phyloP scores from a whole-genome alignment of 805 yeast genomes.

The Ogataea polymorpha region DNA sequence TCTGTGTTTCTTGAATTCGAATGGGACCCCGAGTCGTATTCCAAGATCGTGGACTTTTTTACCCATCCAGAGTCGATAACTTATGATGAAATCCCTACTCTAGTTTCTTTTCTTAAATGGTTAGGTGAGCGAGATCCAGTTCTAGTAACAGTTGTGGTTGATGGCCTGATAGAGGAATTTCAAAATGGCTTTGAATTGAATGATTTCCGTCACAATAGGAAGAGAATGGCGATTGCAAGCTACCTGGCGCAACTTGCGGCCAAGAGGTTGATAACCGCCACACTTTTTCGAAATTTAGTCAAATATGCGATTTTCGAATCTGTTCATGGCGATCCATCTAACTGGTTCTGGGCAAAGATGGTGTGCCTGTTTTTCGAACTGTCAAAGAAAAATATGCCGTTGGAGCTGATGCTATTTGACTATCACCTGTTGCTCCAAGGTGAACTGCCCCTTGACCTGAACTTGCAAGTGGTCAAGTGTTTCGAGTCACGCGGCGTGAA shows the following conservation, averaged over 20 bases:
- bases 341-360: constrained; percentile 70
- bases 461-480: constrained; percentile 23
- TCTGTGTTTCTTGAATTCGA: not conserved
- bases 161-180: constrained; percentile 61
- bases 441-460: constrained; percentile 53
- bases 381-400: constrained; percentile 26
- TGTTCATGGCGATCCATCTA: constrained; percentile 56
- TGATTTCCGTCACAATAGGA: constrained; percentile 56
- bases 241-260: constrained; percentile 51
- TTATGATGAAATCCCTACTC: constrained; percentile 48
- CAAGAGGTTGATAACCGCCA: not conserved
- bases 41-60: not conserved
- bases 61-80: constrained; percentile 43
- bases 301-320: constrained; percentile 64
- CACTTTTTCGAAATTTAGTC: constrained; percentile 22
- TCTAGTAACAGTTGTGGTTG: constrained; percentile 57
- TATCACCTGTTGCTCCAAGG: constrained; percentile 64
- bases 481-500: constrained; percentile 33
- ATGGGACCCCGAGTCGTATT: not conserved
- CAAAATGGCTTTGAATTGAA: constrained; percentile 63
- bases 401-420: constrained; percentile 61
- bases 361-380: constrained; percentile 41
- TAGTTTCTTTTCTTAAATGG: constrained; percentile 47
- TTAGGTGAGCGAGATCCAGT: constrained; percentile 36
- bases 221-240: constrained; percentile 57